A percentile compares a stretch with the other conserved stretches of the same genome.
Conservation (phyloP, 805 yeast genomes). For the Myxozyma kluyveri region DNA sequence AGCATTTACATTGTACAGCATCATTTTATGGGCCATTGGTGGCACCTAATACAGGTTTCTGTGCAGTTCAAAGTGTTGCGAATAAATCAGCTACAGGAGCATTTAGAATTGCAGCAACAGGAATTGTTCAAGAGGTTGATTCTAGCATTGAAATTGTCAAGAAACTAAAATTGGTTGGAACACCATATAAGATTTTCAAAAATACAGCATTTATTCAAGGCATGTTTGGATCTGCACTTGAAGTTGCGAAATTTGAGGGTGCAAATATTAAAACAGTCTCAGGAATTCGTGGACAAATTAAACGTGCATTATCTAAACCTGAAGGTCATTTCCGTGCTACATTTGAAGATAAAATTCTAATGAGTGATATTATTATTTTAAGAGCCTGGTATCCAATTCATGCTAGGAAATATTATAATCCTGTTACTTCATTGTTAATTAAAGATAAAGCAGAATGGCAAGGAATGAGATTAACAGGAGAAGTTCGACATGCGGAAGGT, state of each 20-base stretch:
- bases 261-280: constrained; percentile 95
- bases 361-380: constrained; percentile 79
- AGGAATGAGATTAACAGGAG: constrained; percentile 95
- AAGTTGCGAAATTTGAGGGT: constrained; percentile 97
- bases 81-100: constrained; percentile 80
- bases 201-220: constrained; percentile 97
- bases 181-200: constrained; percentile 88
- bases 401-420: constrained; percentile 88
- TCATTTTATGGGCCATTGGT: constrained; percentile 96
- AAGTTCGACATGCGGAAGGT: constrained; percentile 73
- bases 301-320: constrained; percentile 87
- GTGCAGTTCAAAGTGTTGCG: constrained; percentile 88
- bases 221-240: constrained; percentile 89
- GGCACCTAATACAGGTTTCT: constrained; percentile 95
- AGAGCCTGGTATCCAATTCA: constrained; percentile 97
- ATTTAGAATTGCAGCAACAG: constrained; percentile 95
- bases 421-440: constrained; percentile 85
- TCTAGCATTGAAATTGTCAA: constrained; percentile 87
- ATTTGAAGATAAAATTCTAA: constrained; percentile 88
- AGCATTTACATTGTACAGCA: constrained; percentile 93
- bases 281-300: constrained; percentile 96
- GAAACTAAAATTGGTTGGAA: constrained; percentile 90
- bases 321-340: constrained; percentile 96
- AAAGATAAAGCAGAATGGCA: constrained; percentile 81
- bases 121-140: constrained; percentile 91